Percentiles rank a stretch among this genome's conserved stretches.
Conservation (phyloP, 192 early-diverging fungal genomes). For the Coemansia sp. region DNA sequence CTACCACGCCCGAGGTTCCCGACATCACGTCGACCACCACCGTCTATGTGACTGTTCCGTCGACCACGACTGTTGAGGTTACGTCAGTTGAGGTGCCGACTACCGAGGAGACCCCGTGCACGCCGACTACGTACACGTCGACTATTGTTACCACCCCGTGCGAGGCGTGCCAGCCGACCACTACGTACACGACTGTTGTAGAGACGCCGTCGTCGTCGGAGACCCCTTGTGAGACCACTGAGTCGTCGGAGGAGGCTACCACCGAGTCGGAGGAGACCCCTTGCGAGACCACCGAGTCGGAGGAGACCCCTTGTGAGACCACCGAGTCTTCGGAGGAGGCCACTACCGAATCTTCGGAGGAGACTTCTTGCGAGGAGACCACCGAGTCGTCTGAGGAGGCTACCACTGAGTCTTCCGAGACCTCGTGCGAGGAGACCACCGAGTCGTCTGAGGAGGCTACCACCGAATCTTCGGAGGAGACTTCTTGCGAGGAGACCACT, state of each 20-base stretch:
- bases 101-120: conserved; percentile 21
- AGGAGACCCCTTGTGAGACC: background rate
- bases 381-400: conserved; percentile 8
- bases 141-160: conserved; percentile 20
- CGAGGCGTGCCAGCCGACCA: conserved; percentile 23
- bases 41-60: conserved; percentile 16
- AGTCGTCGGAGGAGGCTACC: conserved; percentile 16
- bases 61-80: background rate
- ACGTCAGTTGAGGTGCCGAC: conserved; percentile 8
- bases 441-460: conserved; percentile 9
- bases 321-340: conserved; percentile 11
- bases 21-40: conserved; percentile 15
- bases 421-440: conserved; percentile 4
- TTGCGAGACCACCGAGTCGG: conserved; percentile 6
- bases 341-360: background rate
- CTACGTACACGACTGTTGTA: conserved; percentile 9
- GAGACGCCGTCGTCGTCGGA: conserved; percentile 13
- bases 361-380: conserved; percentile 1
- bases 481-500: conserved; percentile 6
- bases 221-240: conserved; percentile 7
- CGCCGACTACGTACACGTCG: conserved; percentile 23
- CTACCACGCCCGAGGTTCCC: conserved; percentile 1
- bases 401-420: background rate
- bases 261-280: conserved; percentile 1
- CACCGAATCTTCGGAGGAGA: conserved; percentile 5